These are phyloP conservation scores for Cercospora canescens DNA, from an alignment of 2,329 filamentous ascomycete species.

Conservation along the genomic window DNA sequence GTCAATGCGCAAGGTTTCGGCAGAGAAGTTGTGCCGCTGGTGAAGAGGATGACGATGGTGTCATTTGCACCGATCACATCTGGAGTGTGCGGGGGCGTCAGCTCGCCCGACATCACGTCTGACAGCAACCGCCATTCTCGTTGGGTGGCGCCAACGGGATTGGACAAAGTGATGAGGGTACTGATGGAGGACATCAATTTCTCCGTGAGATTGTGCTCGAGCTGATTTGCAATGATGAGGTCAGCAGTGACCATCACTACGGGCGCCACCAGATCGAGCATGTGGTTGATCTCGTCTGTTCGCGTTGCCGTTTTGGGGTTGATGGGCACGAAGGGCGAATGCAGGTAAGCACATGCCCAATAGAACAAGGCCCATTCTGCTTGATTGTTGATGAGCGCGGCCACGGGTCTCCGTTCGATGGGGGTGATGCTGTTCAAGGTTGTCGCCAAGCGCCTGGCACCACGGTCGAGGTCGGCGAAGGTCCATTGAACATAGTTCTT, in stretches of 20 bases:
- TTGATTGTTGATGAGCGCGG: conserved; percentile 34
- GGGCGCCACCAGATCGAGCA: conserved; percentile 33
- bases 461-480: conserved; percentile 35
- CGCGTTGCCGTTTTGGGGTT: conserved; percentile 34
- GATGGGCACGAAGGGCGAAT: conserved; percentile 35
- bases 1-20: conserved; percentile 51
- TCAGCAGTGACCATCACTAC: conserved; percentile 32
- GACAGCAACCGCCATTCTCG: conserved; percentile 30
- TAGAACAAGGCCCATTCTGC: conserved; percentile 38
- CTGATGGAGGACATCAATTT: conserved; percentile 29
- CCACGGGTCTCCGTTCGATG: conserved; percentile 34
- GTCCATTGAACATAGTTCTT: conserved; percentile 33
- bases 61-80: conserved; percentile 31
- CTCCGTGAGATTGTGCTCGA: conserved; percentile 30
- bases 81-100: conserved; percentile 34
- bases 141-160: conserved; percentile 20
- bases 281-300: conserved; percentile 34
- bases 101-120: conserved; percentile 34
- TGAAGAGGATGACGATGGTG: conserved; percentile 48
- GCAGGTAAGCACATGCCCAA: conserved; percentile 36
- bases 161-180: conserved; percentile 27
- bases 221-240: conserved; percentile 29
- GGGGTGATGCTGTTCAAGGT: conserved; percentile 33
- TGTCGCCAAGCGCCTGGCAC: conserved; percentile 33
- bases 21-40: conserved; percentile 51